Base-by-base conservation (phyloP, 176 grass and related monocot genomes). In the Oryza nivara region DNA sequence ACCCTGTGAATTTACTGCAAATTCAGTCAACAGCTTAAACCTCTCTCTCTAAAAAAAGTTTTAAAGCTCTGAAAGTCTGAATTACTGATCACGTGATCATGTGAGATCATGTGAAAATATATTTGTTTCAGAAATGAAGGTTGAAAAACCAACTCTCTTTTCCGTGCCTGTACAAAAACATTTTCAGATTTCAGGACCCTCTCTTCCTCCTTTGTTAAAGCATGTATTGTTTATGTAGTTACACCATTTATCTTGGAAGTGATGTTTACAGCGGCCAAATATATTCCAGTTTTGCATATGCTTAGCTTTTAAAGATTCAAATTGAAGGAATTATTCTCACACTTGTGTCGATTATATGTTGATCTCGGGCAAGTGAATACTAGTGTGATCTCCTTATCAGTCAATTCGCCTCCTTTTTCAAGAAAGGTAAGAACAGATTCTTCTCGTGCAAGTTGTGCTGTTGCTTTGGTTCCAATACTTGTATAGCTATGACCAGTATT, bases 281-380 rank as follows among this genome's bases (percentile, higher is more conserved):
- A 0, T 34, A 32, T 34, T 54, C 32, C 44, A 46, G 4, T 11
- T 52, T 52, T 58, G 80, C 22, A 47, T 60, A 73, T 74, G 68
- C 79, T 79, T 68, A 9, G 15, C 58, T 12, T 56, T 48, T 5
- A 30, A 34, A 51, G 13, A 46, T 38, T 60, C 82, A 61, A 70
- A 46, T 80, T 80, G 76, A 68, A 79, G 45, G 56, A 79, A 79
- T 23, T n/a, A 73, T 67, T 78, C 67, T 17, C 43, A 64, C 9
- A 35, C 7, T 11, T 73, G 67, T 41, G 67, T 78, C 44, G n/a
- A 88, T 16, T 22, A 74, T 13, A 40, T 38, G 28, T 65, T 40
- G 52, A 73, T 88, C 74, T 10, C 45, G 46, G 5, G 23, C 47
- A n/a, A 19, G 22, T 5, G 9, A 79, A 49, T 44, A 14, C 5